These are phyloP conservation scores for Candida frijolesensis DNA, from an alignment of 1,139 yeast genomes.

Conservation along the genomic window DNA sequence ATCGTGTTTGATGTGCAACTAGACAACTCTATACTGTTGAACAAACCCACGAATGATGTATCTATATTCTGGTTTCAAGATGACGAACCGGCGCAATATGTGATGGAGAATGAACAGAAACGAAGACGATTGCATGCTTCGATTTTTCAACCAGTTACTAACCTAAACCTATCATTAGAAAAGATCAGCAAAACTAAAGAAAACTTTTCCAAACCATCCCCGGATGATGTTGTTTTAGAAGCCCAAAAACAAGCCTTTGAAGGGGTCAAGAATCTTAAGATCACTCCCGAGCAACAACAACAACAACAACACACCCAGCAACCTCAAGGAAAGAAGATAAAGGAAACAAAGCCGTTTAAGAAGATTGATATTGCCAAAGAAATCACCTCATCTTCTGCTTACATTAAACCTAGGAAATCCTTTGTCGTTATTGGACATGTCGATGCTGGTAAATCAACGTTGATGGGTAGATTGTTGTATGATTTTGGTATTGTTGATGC, in stretches of 20 bases:
- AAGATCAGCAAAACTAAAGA: constrained; percentile 46
- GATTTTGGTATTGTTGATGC: constrained; percentile 83
- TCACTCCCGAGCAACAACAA: constrained; percentile 14
- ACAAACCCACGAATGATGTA: constrained; percentile 19
- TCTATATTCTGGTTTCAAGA: constrained; percentile 22
- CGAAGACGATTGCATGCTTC: constrained; percentile 24
- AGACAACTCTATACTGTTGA: constrained; percentile 24
- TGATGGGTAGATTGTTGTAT: constrained; percentile 84
- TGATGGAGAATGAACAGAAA: constrained; percentile 20
- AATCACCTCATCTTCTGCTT: constrained; percentile 33
- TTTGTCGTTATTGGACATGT: constrained; percentile 95
- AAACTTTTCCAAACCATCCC: constrained; percentile 74
- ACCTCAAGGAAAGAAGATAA: constrained; percentile 12
- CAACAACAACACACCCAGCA: constrained; percentile 7
- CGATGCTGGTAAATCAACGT: constrained; percentile 96
- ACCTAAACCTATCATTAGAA: constrained; percentile 43
- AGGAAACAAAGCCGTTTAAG: constrained; percentile 43
- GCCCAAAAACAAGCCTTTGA: constrained; percentile 63
- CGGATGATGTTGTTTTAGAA: constrained; percentile 70
- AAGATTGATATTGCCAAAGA: constrained; percentile 44
- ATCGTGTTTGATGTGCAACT: constrained; percentile 17
- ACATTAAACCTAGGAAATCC: constrained; percentile 64
- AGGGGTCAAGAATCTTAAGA: constrained; percentile 34
- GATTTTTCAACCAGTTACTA: constrained; percentile 41
- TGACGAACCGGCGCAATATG: constrained; percentile 6